Conservation (phyloP, 805 yeast species). For the Candida multigemmis region DNA sequence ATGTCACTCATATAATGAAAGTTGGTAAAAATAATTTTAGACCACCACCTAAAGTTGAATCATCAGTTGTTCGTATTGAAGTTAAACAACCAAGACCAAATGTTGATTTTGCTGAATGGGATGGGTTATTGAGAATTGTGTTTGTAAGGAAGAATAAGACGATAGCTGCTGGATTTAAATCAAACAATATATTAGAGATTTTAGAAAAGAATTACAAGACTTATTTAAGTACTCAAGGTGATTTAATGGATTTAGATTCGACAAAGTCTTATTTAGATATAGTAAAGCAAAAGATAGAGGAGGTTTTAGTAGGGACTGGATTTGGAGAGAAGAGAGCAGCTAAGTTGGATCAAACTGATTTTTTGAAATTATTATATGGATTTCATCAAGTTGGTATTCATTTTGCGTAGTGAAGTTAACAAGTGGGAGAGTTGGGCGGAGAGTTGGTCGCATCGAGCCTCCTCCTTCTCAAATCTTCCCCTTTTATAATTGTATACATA, state of each 20-base stretch:
- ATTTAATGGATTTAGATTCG: slow-evolving; percentile 32
- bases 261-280: slow-evolving; percentile 30
- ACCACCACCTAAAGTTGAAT: slow-evolving; percentile 98
- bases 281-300: slow-evolving; percentile 62
- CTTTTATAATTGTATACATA: neutral
- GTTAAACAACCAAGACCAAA: slow-evolving; percentile 91
- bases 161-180: slow-evolving; percentile 85
- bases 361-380: slow-evolving; percentile 75
- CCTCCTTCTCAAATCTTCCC: slow-evolving; percentile 1
- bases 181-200: slow-evolving; percentile 67
- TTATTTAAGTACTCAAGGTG: slow-evolving; percentile 45
- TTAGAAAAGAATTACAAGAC: slow-evolving; percentile 85
- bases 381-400: slow-evolving; percentile 97
- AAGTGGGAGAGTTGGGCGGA: too few relatives aligned
- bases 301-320: slow-evolving; percentile 73
- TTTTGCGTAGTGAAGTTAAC: slow-evolving; percentile 60
- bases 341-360: slow-evolving; percentile 92
- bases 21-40: slow-evolving; percentile 94
- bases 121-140: slow-evolving; percentile 83
- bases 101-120: slow-evolving; percentile 94
- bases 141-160: slow-evolving; percentile 93
- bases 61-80: slow-evolving; percentile 90
- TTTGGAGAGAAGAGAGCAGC: slow-evolving; percentile 83
- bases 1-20: slow-evolving; percentile 95
- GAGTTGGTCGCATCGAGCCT: too few relatives aligned